phyloP scores from a whole-genome alignment of 768 basidiomycete genomes.

The Zangia roseola region DNA sequence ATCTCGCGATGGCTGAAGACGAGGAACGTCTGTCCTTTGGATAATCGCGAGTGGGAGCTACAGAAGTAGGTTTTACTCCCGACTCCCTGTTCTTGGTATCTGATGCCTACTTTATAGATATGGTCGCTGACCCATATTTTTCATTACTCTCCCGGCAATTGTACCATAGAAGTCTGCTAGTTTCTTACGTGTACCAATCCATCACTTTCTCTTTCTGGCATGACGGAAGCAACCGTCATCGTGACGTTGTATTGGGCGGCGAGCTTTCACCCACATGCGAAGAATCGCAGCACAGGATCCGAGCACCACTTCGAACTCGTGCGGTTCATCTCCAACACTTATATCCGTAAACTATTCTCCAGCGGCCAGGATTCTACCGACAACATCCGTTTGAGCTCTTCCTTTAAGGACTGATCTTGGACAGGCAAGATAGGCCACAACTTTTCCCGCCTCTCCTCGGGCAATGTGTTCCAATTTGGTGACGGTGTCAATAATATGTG shows the following conservation, averaged over 20 bases:
- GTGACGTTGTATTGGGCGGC: neutral
- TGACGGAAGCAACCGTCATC: neutral
- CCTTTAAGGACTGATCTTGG: slow-evolving; percentile 12
- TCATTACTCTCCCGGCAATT: neutral
- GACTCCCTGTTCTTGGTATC: neutral
- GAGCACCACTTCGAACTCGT: neutral
- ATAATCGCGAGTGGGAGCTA: slow-evolving; percentile 96
- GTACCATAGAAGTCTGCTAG: slow-evolving; percentile 20
- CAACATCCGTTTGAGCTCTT: slow-evolving; percentile 21
- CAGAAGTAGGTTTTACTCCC: slow-evolving; percentile 71
- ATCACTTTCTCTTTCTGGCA: too few relatives aligned
- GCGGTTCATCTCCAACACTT: neutral
- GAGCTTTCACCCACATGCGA: neutral
- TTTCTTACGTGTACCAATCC: slow-evolving; percentile 13
- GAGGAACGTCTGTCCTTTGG: slow-evolving; percentile 89
- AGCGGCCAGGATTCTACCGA: neutral
- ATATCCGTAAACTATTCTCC: neutral
- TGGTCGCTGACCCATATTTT: slow-evolving; percentile 35
- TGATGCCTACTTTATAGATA: slow-evolving; percentile 30
- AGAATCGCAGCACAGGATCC: too few relatives aligned
- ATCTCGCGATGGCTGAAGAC: slow-evolving; percentile 99
- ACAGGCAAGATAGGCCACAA: slow-evolving; percentile 25
- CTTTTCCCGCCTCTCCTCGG: slow-evolving; percentile 12
- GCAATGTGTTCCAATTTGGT: slow-evolving; percentile 60
- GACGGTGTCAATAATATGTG: slow-evolving; percentile 76